Evolutionary conservation across 2,329 filamentous ascomycete genomes (phyloP).

Genomic region (Nothopassalora personata): DNA sequence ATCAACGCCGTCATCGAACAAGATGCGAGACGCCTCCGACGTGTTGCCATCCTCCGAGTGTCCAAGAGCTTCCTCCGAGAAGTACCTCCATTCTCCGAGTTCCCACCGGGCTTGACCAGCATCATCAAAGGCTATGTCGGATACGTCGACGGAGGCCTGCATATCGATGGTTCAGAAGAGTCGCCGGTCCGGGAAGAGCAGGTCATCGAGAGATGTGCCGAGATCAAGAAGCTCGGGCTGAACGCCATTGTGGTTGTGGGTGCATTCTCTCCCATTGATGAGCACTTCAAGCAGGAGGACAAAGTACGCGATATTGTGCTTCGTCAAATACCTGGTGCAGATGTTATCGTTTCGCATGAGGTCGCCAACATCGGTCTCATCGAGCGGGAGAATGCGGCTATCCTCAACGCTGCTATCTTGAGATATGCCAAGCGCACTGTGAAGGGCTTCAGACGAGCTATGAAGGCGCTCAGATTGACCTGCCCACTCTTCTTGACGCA

Average conservation of each 20-base stretch:
- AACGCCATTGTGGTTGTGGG: slow-evolving; percentile 51
- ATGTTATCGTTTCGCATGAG: slow-evolving; percentile 49
- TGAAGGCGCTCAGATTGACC: slow-evolving; percentile 40
- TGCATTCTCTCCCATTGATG: slow-evolving; percentile 56
- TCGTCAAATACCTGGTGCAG: slow-evolving; percentile 42
- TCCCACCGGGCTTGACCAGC: slow-evolving; percentile 26
- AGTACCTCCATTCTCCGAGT: slow-evolving; percentile 30
- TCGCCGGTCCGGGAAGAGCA: slow-evolving; percentile 41
- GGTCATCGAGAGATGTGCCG: slow-evolving; percentile 40
- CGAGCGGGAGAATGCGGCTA: slow-evolving; percentile 48
- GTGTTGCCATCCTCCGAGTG: slow-evolving; percentile 48
- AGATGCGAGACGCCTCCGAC: slow-evolving; percentile 44
- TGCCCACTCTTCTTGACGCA: slow-evolving; percentile 50
- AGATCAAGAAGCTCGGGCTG: slow-evolving; percentile 42
- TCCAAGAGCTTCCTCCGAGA: slow-evolving; percentile 30
- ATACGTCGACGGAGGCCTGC: slow-evolving; percentile 47
- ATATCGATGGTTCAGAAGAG: slow-evolving; percentile 41
- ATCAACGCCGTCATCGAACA: slow-evolving; percentile 33
- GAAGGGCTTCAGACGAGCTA: slow-evolving; percentile 42
- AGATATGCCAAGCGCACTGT: slow-evolving; percentile 44
- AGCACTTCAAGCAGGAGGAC: slow-evolving; percentile 48
- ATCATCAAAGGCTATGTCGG: slow-evolving; percentile 33
- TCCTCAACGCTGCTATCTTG: slow-evolving; percentile 47
- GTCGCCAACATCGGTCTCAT: slow-evolving; percentile 49
- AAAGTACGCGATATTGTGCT: slow-evolving; percentile 45